Evolutionary conservation across 2,329 filamentous ascomycete genomes (phyloP), one percentile per base, ranked within the genome.

Genomic region (Nemania sp.): DNA sequence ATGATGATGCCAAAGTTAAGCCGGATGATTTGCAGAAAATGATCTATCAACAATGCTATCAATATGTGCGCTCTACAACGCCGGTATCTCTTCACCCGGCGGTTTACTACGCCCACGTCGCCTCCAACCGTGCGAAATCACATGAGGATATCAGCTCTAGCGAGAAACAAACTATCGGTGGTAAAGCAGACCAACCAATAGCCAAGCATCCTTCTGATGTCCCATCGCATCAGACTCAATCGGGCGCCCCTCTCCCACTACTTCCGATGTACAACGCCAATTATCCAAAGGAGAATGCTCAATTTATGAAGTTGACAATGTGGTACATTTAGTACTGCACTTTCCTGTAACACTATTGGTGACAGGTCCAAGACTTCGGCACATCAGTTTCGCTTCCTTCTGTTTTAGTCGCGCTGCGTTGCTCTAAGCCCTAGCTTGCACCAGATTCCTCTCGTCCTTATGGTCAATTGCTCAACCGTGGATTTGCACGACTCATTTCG

Each of bases 81-180:
- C 91, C 94, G 0, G 92, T 99, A 0, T 97, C 92, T 0, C 73
- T 94, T 0, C 89, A 86, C 61, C 94, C 94, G 0, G 91, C 94
- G 0, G 88, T 97, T 0, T 99, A 99, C 79, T 99, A 99, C 64
- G 91, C 95, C 0, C 94, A 99, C 72, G 74, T 99, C 59, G 91
- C 92, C 28, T 88, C 91, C 7, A 84, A 85, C 53, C 89, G 94
- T 44, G 91, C 90, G 17, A 85, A 86, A 49, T 78, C 85, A 3
- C 94, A 99, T 61, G 86, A 93, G 65, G 70, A 77, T 53, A 61
- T 75, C 3, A 66, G 74, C 0, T 68, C 75, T 0, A 79, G 76
- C 14, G 73, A 76, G 12, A 70, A 57, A 73, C 80, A 65, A 68
- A 75, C 75, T 45, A 68, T 71, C 44, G 61, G 73, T 9, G 74